Percentiles rank a stretch among this genome's conserved stretches.
These are phyloP conservation scores for Alternaria viburni DNA, from an alignment of 2,329 filamentous ascomycete genomes.

Conservation along the genomic window DNA sequence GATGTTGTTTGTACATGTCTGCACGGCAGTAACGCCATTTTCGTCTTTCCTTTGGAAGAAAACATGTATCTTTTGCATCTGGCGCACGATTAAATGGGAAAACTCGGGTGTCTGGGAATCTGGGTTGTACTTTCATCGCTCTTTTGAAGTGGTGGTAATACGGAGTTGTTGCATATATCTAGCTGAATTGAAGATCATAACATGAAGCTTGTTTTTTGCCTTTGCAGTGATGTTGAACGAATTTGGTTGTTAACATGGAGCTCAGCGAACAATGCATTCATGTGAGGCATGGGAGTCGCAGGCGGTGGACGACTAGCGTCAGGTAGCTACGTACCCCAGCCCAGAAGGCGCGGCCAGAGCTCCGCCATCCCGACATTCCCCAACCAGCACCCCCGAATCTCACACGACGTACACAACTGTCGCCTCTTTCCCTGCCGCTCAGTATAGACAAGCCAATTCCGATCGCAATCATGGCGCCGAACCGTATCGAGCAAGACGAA, in stretches of 20 bases:
- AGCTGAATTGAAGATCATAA: not conserved
- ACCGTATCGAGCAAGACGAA: constrained; percentile 73
- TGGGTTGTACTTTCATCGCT: constrained; percentile 6
- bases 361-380: constrained; percentile 22
- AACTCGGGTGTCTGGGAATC: constrained; percentile 5
- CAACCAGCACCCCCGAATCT: constrained; percentile 1
- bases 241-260: not conserved
- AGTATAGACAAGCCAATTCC: not conserved
- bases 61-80: not conserved
- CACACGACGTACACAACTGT: not conserved
- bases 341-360: constrained; percentile 12
- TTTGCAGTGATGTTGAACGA: not conserved
- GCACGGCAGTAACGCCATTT: constrained; percentile 11
- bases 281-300: not conserved
- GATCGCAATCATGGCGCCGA: constrained; percentile 46
- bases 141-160: constrained; percentile 9
- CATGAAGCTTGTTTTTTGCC: not conserved
- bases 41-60: constrained; percentile 8
- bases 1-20: constrained; percentile 22
- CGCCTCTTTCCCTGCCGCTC: too few relatives aligned
- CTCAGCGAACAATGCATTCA: not conserved
- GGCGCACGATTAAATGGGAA: constrained; percentile 14
- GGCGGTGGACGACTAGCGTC: not conserved
- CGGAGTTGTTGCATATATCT: not conserved
- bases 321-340: constrained; percentile 10